phyloP scores from a whole-genome alignment of 495 filamentous ascomycete species.

The Penicillium samsonianum region DNA sequence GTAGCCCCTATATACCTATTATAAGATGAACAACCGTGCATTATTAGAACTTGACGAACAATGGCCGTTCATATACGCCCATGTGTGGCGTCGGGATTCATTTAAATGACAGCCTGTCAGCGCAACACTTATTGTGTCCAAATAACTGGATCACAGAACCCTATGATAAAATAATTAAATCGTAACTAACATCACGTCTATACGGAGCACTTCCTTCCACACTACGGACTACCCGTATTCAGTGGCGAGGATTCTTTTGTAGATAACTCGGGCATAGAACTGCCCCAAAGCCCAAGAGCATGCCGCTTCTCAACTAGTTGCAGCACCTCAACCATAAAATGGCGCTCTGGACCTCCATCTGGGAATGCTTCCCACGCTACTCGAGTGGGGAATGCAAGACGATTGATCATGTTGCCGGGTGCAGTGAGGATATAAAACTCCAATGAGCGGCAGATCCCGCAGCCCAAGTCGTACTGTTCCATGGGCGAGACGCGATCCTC shows the following conservation, averaged over 20 bases:
- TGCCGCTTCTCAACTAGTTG: slow-evolving; percentile 45
- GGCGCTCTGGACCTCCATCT: slow-evolving; percentile 38
- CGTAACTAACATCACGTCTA: background rate
- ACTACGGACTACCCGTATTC: slow-evolving; percentile 11
- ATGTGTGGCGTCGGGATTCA: background rate
- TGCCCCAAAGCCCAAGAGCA: slow-evolving; percentile 43
- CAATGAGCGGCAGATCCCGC: slow-evolving; percentile 44
- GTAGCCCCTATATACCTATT: background rate
- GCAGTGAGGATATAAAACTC: slow-evolving; percentile 45
- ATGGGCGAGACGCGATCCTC: slow-evolving; percentile 34
- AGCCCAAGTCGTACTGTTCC: slow-evolving; percentile 44
- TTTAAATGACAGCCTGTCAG: background rate
- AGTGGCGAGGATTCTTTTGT: slow-evolving; percentile 29
- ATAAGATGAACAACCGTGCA: too few species aligned
- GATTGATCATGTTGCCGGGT: slow-evolving; percentile 51
- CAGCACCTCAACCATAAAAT: slow-evolving; percentile 41
- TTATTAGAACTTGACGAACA: background rate
- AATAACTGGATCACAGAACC: background rate
- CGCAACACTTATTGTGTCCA: background rate
- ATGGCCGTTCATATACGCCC: background rate
- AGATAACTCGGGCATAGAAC: slow-evolving; percentile 44
- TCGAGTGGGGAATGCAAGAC: slow-evolving; percentile 45
- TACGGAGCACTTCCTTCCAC: background rate
- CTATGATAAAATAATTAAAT: background rate
- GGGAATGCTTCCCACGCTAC: slow-evolving; percentile 50